Base-by-base conservation (phyloP, 768 basidiomycete genomes). In the Gelatoporia subvermispora region DNA sequence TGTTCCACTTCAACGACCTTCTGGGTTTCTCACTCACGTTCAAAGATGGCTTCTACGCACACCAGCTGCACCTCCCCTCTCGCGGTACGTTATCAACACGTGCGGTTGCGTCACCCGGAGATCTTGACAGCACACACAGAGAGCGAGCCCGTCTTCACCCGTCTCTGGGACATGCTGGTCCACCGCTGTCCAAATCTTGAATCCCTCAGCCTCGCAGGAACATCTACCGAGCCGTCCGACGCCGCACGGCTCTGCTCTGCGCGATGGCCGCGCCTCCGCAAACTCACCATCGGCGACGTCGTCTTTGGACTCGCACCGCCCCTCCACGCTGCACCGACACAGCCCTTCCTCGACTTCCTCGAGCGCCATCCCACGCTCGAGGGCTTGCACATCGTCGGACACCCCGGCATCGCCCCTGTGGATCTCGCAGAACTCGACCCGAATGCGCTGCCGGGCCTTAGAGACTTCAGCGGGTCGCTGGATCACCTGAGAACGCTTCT, bases 111-210 rank as follows among this genome's bases (percentile, higher is more conserved):
- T 3, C 23, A 18, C 47, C 34, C 40, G 49, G 41, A 46, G 23
- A 16, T 22, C 28, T 34, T 21, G 24, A 22, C 40, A 34, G 18
- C 16, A 34, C 51, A 49, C 23, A n/a, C 44, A 62, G 57, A 81
- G 78, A 80, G 53, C 75, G 79, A 51, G 50, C 73, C 79, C 2
- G 68, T 75, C 20, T 78, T 73, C 47, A 69, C 68, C 40, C 72
- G 70, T 35, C 67, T 89, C 45, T 85, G 84, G 82, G 74, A 80
- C 52, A 86, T 90, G 87, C 73, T 89, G 41, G 77, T 80, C 45
- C 66, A 68, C 21, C 74, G 73, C 23, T 84, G 81, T 56, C 84
- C 82, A 1, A 72, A 83, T 54, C 73, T 90, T 8, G 78, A 85
- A 60, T 81, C 83, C 46, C 72, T 90, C 4, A 64, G 69, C 38